Evolutionary conservation across 371 early-diverging fungal genomes (phyloP).

Genomic region (Rhizopus sp.): DNA sequence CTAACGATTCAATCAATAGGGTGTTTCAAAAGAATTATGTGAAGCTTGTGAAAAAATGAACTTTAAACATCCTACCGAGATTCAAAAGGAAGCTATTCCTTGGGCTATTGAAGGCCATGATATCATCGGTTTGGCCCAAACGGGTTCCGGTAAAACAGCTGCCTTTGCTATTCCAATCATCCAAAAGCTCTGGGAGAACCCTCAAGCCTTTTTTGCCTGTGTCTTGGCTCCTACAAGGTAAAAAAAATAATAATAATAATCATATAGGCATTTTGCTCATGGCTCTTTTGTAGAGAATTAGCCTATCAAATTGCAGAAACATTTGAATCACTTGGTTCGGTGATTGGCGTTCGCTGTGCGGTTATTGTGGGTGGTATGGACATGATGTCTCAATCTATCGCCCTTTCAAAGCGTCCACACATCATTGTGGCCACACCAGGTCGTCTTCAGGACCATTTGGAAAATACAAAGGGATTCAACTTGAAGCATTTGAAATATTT

Average conservation of each 20-base stretch:
- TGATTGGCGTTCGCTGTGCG: conserved; percentile 91
- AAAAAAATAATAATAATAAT: background rate
- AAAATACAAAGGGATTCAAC: conserved; percentile 97
- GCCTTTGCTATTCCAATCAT: conserved; percentile 97
- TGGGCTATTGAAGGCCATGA: conserved; percentile 88
- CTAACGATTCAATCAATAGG: conserved; percentile 42
- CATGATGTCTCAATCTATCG: conserved; percentile 93
- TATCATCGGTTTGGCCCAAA: conserved; percentile 96
- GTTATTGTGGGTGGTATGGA: conserved; percentile 99
- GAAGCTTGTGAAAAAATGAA: conserved; percentile 89
- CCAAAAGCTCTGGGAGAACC: conserved; percentile 88
- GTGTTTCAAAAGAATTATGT: conserved; percentile 82
- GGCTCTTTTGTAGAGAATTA: conserved; percentile 70
- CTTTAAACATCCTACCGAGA: conserved; percentile 92
- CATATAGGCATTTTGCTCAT: background rate
- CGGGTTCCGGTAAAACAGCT: conserved; percentile 94
- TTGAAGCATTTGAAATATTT: conserved; percentile 86
- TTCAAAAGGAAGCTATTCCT: conserved; percentile 91
- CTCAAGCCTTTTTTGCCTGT: conserved; percentile 90
- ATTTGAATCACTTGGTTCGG: conserved; percentile 89
- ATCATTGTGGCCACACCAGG: conserved; percentile 98
- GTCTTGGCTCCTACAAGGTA: conserved; percentile 98
- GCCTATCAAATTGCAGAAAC: conserved; percentile 96
- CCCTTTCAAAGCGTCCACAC: conserved; percentile 95
- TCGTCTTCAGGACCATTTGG: conserved; percentile 94